These are phyloP conservation scores for Acanthochlamys bracteata DNA, from an alignment of 106 monocot genomes.

Conservation along the genomic window DNA sequence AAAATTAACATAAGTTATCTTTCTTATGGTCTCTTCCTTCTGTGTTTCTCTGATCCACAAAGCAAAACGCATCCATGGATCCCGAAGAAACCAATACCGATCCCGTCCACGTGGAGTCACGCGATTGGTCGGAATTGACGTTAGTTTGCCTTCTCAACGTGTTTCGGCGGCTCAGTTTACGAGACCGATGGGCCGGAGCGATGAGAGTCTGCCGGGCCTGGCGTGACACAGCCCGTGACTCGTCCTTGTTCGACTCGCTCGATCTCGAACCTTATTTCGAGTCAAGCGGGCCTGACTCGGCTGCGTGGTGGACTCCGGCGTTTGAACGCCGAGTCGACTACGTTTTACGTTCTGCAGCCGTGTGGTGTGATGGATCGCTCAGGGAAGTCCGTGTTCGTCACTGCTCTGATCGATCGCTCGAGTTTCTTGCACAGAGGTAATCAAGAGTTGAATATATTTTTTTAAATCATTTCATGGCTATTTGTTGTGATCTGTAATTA, in stretches of 20 bases:
- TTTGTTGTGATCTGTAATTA: too few species aligned
- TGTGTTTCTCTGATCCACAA: too few species aligned
- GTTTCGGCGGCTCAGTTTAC: constrained; percentile 48
- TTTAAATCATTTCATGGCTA: too few species aligned
- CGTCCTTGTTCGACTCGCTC: constrained; percentile 39
- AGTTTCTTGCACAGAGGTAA: constrained; percentile 53
- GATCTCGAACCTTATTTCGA: constrained; percentile 65
- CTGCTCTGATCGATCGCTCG: constrained; percentile 60
- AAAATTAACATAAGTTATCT: too few species aligned
- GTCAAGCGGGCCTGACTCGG: constrained; percentile 21
- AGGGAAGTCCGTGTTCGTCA: constrained; percentile 60
- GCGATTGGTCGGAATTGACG: constrained; percentile 81
- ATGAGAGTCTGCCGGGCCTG: constrained; percentile 58
- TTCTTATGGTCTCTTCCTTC: too few species aligned
- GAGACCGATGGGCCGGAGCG: constrained; percentile 56
- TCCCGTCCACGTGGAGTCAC: constrained; percentile 11
- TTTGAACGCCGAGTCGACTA: constrained; percentile 70
- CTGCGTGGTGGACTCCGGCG: constrained; percentile 76
- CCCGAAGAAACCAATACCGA: too few species aligned
- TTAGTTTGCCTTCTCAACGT: constrained; percentile 55
- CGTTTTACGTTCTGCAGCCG: constrained; percentile 46
- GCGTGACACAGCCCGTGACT: constrained; percentile 60
- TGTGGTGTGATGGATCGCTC: constrained; percentile 24
- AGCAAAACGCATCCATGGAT: too few species aligned
- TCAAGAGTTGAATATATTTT: too few species aligned